Conservation (phyloP, 495 filamentous ascomycete species). For the Tricharina praecox region DNA sequence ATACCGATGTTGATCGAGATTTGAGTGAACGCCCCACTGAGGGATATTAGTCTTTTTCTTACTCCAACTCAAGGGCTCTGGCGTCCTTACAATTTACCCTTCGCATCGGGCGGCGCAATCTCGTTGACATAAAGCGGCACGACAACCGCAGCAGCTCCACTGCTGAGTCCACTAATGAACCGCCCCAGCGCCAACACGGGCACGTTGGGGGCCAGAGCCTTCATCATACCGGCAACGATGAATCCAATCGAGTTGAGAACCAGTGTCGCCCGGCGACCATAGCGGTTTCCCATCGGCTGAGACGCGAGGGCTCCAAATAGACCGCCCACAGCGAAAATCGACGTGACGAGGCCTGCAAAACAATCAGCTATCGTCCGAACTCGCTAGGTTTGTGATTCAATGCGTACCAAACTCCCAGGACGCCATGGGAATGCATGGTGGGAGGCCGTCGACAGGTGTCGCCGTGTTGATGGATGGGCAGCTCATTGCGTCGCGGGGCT, state of each 20-base stretch:
- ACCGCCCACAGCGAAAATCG: slow-evolving; percentile 83
- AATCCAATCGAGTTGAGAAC: slow-evolving; percentile 58
- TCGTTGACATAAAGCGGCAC: slow-evolving; percentile 93
- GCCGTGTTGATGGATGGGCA: slow-evolving; percentile 21
- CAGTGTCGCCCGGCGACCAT: slow-evolving; percentile 58
- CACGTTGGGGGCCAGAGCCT: slow-evolving; percentile 54
- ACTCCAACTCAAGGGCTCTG: too few relatives aligned
- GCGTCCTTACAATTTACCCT: slow-evolving; percentile 57
- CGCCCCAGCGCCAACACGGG: slow-evolving; percentile 51
- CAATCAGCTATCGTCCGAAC: too few relatives aligned
- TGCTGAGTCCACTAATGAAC: slow-evolving; percentile 63
- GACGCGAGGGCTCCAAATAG: slow-evolving; percentile 63
- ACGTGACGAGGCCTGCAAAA: slow-evolving; percentile 44
- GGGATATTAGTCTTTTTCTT: too few relatives aligned
- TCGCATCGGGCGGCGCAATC: slow-evolving; percentile 57
- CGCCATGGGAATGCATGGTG: slow-evolving; percentile 53
- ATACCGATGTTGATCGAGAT: slow-evolving; percentile 92
- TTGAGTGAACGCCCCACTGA: slow-evolving; percentile 69
- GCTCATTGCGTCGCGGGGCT: slow-evolving; percentile 66
- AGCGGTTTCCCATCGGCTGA: slow-evolving; percentile 51
- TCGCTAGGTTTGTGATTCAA: too few relatives aligned
- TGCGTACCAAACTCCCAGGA: slow-evolving; percentile 40
- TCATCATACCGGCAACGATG: slow-evolving; percentile 54
- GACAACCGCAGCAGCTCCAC: slow-evolving; percentile 77
- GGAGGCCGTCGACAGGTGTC: slow-evolving; percentile 30